A percentile compares a stretch with the other conserved stretches of the same genome.
phyloP scores from a whole-genome alignment of 163 green algal species.

The Scenedesmus sp. region DNA sequence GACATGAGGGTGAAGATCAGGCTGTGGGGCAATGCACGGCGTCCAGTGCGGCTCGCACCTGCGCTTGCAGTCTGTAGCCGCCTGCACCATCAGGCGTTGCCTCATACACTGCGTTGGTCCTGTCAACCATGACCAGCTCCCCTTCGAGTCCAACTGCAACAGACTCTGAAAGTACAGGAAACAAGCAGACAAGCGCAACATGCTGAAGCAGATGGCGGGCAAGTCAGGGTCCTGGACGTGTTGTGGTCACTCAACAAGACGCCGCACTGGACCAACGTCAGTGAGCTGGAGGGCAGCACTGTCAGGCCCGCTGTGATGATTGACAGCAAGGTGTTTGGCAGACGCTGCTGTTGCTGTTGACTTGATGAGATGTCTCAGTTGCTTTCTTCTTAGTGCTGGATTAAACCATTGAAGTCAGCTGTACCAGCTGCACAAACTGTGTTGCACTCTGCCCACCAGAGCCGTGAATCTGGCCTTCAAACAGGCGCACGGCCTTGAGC shows the following conservation, averaged over 20 bases:
- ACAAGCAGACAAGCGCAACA: not conserved
- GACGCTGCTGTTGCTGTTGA: no score
- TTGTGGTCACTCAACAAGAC: no score
- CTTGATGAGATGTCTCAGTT: no score
- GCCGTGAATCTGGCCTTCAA: slow-evolving; percentile 46
- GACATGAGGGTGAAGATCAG: no score
- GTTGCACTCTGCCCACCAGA: slow-evolving; percentile 6
- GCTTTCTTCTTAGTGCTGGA: no score
- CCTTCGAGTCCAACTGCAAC: slow-evolving; percentile 65
- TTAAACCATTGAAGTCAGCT: not conserved
- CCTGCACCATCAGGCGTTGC: slow-evolving; percentile 1
- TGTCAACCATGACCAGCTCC: slow-evolving; percentile 72
- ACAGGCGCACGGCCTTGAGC: slow-evolving; percentile 6
- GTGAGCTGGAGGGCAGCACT: no score
- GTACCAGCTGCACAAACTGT: not conserved
- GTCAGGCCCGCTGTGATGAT: no score
- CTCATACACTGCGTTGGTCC: slow-evolving; percentile 62
- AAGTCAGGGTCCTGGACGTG: no score
- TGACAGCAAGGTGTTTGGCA: no score
- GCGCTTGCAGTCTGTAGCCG: not conserved
- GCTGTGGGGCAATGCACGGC: not conserved
- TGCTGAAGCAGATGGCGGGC: not conserved
- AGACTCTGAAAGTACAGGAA: slow-evolving; percentile 65
- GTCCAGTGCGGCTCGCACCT: not conserved
- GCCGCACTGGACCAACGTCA: no score